phyloP scores from a whole-genome alignment of 2,329 filamentous ascomycete genomes.

The Aspergillus persii region DNA sequence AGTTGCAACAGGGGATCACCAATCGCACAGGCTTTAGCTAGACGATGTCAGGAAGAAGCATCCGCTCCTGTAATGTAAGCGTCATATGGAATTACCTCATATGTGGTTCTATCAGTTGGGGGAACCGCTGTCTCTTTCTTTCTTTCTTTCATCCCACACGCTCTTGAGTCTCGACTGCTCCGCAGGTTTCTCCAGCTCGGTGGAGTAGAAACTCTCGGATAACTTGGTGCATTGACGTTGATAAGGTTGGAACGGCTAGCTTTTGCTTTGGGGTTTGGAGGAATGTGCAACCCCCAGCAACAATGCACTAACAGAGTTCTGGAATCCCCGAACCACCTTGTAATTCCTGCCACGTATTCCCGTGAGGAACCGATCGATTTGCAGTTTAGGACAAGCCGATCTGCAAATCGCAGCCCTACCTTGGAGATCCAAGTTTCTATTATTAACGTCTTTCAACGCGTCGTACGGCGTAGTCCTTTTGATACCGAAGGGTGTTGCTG shows the following conservation, averaged over 20 bases:
- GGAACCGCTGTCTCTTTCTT: not conserved
- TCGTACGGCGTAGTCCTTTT: not conserved
- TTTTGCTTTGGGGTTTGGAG: slow-evolving; percentile 21
- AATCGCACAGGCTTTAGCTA: not conserved
- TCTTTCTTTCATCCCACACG: not conserved
- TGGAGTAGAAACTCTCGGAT: slow-evolving; percentile 12
- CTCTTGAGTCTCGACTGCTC: not conserved
- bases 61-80: not conserved
- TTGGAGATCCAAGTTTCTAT: slow-evolving; percentile 13
- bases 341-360: not conserved
- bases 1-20: not conserved
- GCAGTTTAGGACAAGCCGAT: slow-evolving; percentile 2
- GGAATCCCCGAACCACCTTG: slow-evolving; percentile 17
- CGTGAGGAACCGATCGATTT: slow-evolving; percentile 1
- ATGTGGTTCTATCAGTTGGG: slow-evolving; percentile 6
- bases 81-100: not conserved
- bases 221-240: slow-evolving; percentile 16
- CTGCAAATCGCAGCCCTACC: slow-evolving; percentile 4
- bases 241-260: slow-evolving; percentile 25
- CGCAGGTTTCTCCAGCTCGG: slow-evolving; percentile 2
- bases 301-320: slow-evolving; percentile 28
- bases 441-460: slow-evolving; percentile 13
- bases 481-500: not conserved
- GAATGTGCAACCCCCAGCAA: slow-evolving; percentile 32
- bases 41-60: not conserved